Conservation (phyloP, 2,329 filamentous ascomycete species). For the Chaetomiaceae sp. region DNA sequence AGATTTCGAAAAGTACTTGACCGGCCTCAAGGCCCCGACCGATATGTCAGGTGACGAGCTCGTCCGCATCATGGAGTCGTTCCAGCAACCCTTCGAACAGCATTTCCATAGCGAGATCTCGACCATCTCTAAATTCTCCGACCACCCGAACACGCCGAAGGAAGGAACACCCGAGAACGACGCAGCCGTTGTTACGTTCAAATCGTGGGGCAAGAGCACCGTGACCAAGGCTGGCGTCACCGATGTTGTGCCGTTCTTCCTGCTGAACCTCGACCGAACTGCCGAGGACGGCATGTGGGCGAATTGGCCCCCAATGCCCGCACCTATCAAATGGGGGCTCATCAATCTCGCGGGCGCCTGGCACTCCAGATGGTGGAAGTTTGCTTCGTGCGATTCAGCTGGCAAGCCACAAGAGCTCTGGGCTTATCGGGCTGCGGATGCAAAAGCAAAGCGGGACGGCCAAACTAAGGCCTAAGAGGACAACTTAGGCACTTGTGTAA, state of each 20-base stretch:
- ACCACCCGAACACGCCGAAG: slow-evolving; percentile 48
- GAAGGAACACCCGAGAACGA: slow-evolving; percentile 42
- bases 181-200: slow-evolving; percentile 48
- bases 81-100: slow-evolving; percentile 47
- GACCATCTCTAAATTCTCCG: slow-evolving; percentile 47
- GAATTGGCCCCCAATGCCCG: slow-evolving; percentile 62
- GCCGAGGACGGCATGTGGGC: slow-evolving; percentile 57
- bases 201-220: slow-evolving; percentile 59
- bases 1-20: slow-evolving; percentile 51
- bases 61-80: slow-evolving; percentile 46
- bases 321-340: slow-evolving; percentile 55
- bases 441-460: slow-evolving; percentile 12
- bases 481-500: background rate
- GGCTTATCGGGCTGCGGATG: slow-evolving; percentile 36
- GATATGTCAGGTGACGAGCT: slow-evolving; percentile 45
- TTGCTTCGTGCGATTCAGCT: slow-evolving; percentile 55
- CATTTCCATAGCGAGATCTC: slow-evolving; percentile 55
- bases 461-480: slow-evolving; percentile 9
- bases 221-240: slow-evolving; percentile 56
- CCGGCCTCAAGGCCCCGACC: slow-evolving; percentile 37
- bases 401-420: slow-evolving; percentile 53
- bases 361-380: slow-evolving; percentile 59
- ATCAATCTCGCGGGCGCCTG: slow-evolving; percentile 55
- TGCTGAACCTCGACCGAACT: slow-evolving; percentile 58
- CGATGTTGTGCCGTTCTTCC: slow-evolving; percentile 61